These are phyloP conservation scores for Podospora pseudocomata DNA, from an alignment of 495 filamentous ascomycete species.

Conservation along the genomic window DNA sequence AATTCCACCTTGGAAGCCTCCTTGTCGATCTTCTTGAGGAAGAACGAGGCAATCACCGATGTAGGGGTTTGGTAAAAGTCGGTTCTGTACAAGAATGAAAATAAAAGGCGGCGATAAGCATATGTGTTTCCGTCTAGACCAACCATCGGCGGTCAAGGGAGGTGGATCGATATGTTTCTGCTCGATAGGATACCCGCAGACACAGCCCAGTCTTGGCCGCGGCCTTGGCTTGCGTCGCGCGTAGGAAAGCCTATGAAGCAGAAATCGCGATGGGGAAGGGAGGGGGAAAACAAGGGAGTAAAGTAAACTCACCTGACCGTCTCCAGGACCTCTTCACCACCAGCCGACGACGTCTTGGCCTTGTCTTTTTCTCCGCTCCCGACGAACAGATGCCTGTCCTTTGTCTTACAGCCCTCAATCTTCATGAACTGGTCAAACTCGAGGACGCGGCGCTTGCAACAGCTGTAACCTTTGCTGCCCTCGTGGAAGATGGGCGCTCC, in stretches of 20 bases:
- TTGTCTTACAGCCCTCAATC: slow-evolving; percentile 83
- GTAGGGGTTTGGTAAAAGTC: slow-evolving; percentile 94
- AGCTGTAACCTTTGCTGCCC: slow-evolving; percentile 93
- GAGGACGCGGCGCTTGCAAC: slow-evolving; percentile 90
- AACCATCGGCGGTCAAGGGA: slow-evolving; percentile 14
- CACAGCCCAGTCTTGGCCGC: slow-evolving; percentile 35
- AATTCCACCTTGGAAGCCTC: slow-evolving; percentile 68
- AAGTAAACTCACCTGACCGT: slow-evolving; percentile 59
- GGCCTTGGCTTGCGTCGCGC: slow-evolving; percentile 23
- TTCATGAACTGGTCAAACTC: slow-evolving; percentile 98
- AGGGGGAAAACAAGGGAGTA: slow-evolving; percentile 8
- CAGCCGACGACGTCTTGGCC: slow-evolving; percentile 21
- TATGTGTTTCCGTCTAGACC: slow-evolving; percentile 13
- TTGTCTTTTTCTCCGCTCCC: slow-evolving; percentile 68
- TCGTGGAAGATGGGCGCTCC: slow-evolving; percentile 92
- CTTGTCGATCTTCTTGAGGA: slow-evolving; percentile 95
- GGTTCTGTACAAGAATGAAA: slow-evolving; percentile 48
- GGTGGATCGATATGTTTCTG: slow-evolving; percentile 10
- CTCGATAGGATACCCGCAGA: slow-evolving; percentile 18
- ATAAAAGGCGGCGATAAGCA: slow-evolving; percentile 14
- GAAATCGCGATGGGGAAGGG: background rate
- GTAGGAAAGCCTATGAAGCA: slow-evolving; percentile 10
- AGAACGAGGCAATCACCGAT: slow-evolving; percentile 84
- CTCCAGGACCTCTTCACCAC: slow-evolving; percentile 56
- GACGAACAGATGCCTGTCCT: slow-evolving; percentile 78